A percentile compares a stretch with the other conserved stretches of the same genome.
Evolutionary conservation across 1,284 basidiomycete genomes (phyloP).

Genomic region (Thelephora terrestris): DNA sequence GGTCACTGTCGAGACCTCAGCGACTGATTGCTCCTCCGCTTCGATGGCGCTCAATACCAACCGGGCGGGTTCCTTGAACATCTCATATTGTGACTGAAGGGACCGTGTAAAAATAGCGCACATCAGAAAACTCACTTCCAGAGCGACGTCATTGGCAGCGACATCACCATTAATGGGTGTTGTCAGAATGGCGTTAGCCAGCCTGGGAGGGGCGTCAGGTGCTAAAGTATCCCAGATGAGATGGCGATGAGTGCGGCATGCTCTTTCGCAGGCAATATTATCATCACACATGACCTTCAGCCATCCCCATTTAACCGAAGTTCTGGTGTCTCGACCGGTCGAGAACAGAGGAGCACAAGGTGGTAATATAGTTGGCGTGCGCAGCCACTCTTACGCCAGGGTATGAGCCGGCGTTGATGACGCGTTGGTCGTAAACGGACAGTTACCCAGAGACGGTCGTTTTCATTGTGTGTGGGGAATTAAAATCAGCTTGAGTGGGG

Average conservation of each 20-base stretch:
- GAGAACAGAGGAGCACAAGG: constrained; percentile 58
- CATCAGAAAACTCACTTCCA: constrained; percentile 46
- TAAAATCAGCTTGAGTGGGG: constrained; percentile 51
- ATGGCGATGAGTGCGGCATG: constrained; percentile 50
- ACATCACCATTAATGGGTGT: constrained; percentile 49
- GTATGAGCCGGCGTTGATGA: constrained; percentile 49
- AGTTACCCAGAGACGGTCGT: constrained; percentile 32
- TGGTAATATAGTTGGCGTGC: constrained; percentile 63
- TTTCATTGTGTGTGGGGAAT: constrained; percentile 64
- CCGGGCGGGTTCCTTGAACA: constrained; percentile 21
- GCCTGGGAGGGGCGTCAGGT: constrained; percentile 43
- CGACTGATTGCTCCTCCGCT: constrained; percentile 64
- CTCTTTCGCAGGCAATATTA: constrained; percentile 42
- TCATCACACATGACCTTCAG: neutral
- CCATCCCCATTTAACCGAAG: neutral
- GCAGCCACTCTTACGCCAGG: constrained; percentile 55
- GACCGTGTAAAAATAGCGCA: constrained; percentile 41
- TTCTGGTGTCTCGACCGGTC: neutral
- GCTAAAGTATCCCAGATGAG: constrained; percentile 54
- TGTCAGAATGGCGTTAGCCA: constrained; percentile 51
- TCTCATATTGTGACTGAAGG: constrained; percentile 26
- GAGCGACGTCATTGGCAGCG: constrained; percentile 62
- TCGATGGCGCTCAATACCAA: constrained; percentile 46
- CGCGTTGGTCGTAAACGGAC: constrained; percentile 28
- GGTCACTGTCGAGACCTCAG: constrained; percentile 55